Base-by-base conservation (phyloP, 1,139 yeast genomes). In the Zygosaccharomyces pseudobailii region DNA sequence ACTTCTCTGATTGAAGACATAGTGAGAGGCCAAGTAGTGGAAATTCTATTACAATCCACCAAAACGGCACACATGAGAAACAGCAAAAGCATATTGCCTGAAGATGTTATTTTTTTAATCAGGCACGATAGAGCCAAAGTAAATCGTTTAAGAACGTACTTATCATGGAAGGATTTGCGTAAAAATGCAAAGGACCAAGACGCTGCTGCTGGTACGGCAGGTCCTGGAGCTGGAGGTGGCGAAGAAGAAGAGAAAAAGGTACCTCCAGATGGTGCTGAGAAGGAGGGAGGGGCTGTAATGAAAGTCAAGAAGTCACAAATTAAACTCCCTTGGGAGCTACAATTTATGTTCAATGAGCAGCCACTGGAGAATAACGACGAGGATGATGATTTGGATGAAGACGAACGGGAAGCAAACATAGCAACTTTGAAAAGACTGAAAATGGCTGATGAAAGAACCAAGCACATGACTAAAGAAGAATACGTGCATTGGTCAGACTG, bases 401-500 rank as follows among this genome's bases (percentile, higher is more conserved):
- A 88, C 54, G 96, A 87, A 49, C 78, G 85, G 55, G 97, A 95
- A 41, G 97, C 97, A 2, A 85, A 88, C 35, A 72, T 84, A 36
- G 95, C 95, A 0, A 87, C 96, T 13, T 71, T 89, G 65, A 89
- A 89, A 64, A 72, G 97, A 50, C 74, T 92, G 56, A 89, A 89
- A 62, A 83, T 80, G 71, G 97, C 97, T 3, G 99, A 92, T 66
- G 97, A 92, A 50, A 74, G 98, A 55, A 92, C 99, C 0, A 79
- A 75, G 56, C 79, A 85, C 55, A 94, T 92, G 99, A 92, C 98
- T 0, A 82, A 84, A 59, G 97, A 92, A 61, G 98, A 92, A 65
- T 92, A 92, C 59, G 98, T 90, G 17, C 98, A 94, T 66, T 92
- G 97, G 97, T 86, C 96, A 10, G 99, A 92, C 64, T 92, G 98